Base-by-base conservation (phyloP, 1,284 basidiomycete species). In the Ustilago sp. region DNA sequence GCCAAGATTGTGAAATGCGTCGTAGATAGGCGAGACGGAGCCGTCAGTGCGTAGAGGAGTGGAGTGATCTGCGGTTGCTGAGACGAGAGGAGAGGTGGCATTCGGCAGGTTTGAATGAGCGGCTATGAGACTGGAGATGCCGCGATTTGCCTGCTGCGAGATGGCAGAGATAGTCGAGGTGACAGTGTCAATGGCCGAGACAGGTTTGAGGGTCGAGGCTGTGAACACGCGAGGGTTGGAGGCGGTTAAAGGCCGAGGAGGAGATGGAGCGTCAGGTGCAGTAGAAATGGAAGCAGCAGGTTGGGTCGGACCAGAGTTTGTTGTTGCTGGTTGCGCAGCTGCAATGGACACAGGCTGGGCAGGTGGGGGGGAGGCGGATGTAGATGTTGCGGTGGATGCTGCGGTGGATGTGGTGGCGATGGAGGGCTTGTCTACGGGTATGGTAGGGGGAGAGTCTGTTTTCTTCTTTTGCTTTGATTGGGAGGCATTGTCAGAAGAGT, bases 21-120 rank as follows among this genome's bases (percentile, higher is more conserved):
- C 69, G 45, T 77, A 77, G 53, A 77, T 72, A 32, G 74, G 74
- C 8, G 69, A 77, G 57, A 73, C 60, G 57, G 74, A 68, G 55
- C 74, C 67, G 19, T 77, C 70, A 17, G 62, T 48, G 28, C 65
- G 65, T 8, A 66, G 51, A n/a, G 60, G 55, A 12, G 64, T 72
- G 4, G 59, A 48, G 5, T 47, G 43, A 31, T 61, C 59, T 36
- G 59, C 36, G 13, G 60, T 41, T 8, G 69, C 45, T 38, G 52
- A 13, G 11, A 60, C 28, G 48, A 53, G 63, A 17, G 66, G 72
- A 17, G 63, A 69, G 23, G 60, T 19, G 7, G 65, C 7, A 31
- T 52, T 60, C 47, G 47, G 35, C 2, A 60, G 8, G 19, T 19
- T 45, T 17, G 65, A 50, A 34, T 68, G 65, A 19, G 67, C 59